These are phyloP conservation scores for Pezicula radicicola DNA, from an alignment of 2,329 filamentous ascomycete species.

Conservation along the genomic window DNA sequence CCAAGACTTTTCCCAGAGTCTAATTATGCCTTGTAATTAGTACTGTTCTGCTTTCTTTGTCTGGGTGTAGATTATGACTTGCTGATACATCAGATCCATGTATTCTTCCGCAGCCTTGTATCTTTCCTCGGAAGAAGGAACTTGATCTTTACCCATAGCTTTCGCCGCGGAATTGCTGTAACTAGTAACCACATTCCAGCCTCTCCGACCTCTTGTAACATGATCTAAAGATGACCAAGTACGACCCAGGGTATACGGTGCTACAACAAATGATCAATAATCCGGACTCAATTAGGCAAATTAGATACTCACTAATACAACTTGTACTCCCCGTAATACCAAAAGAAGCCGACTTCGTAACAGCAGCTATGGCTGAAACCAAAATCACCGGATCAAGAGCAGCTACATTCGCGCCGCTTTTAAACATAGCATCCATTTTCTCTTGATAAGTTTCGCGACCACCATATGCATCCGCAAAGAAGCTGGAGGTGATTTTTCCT, in stretches of 20 bases:
- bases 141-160: slow-evolving; percentile 49
- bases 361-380: slow-evolving; percentile 64
- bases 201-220: slow-evolving; percentile 52
- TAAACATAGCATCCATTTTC: slow-evolving; percentile 41
- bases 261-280: too few relatives aligned
- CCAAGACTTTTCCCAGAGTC: slow-evolving; percentile 66
- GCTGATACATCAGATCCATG: slow-evolving; percentile 41
- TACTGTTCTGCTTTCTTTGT: too few relatives aligned
- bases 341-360: slow-evolving; percentile 60
- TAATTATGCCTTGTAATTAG: slow-evolving; percentile 24
- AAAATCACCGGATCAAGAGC: slow-evolving; percentile 57
- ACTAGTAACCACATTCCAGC: slow-evolving; percentile 55
- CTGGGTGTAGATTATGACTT: too few relatives aligned
- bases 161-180: slow-evolving; percentile 64
- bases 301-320: slow-evolving; percentile 34
- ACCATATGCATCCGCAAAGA: slow-evolving; percentile 60
- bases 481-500: slow-evolving; percentile 61
- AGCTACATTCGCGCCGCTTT: slow-evolving; percentile 66
- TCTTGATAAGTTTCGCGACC: slow-evolving; percentile 57
- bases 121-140: slow-evolving; percentile 58
- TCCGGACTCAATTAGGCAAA: too few relatives aligned
- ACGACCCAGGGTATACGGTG: slow-evolving; percentile 60
- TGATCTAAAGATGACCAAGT: slow-evolving; percentile 63
- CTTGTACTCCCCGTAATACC: slow-evolving; percentile 64
- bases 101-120: slow-evolving; percentile 48